These are phyloP conservation scores for Neonectria magnoliae DNA, from an alignment of 2,329 filamentous ascomycete species.

Conservation along the genomic window DNA sequence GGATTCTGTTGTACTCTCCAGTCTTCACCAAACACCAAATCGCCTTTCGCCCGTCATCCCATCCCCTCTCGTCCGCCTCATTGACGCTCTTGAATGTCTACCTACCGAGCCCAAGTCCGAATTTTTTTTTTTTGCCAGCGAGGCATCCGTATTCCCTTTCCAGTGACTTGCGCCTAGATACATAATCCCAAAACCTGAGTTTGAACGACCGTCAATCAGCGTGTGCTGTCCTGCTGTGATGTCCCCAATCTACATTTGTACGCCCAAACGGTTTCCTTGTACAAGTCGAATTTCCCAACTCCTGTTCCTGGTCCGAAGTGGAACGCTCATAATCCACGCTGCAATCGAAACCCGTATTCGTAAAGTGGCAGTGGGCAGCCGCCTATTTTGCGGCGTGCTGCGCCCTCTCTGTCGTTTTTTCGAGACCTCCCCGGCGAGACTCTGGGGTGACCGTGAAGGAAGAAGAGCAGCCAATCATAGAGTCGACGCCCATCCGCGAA, in stretches of 20 bases:
- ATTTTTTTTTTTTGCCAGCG: slow-evolving; percentile 24
- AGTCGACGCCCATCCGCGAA: slow-evolving; percentile 42
- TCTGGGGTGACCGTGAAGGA: slow-evolving; percentile 30
- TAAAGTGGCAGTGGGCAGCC: slow-evolving; percentile 7
- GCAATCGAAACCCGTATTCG: slow-evolving; percentile 21
- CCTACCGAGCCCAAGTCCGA: slow-evolving; percentile 16
- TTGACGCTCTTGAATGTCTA: slow-evolving; percentile 27
- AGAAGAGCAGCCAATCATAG: slow-evolving; percentile 37
- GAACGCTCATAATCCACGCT: slow-evolving; percentile 30
- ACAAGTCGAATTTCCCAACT: slow-evolving; percentile 36
- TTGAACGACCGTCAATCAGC: slow-evolving; percentile 33
- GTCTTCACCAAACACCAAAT: slow-evolving; percentile 9
- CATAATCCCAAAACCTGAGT: slow-evolving; percentile 12
- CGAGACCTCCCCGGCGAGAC: slow-evolving; percentile 15
- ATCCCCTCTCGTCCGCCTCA: slow-evolving; percentile 15
- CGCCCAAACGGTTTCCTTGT: slow-evolving; percentile 27
- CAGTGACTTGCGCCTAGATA: slow-evolving; percentile 29
- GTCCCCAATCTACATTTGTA: slow-evolving; percentile 35
- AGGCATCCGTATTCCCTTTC: slow-evolving; percentile 32
- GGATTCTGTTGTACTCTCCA: slow-evolving; percentile 22
- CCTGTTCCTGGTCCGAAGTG: slow-evolving; percentile 32
- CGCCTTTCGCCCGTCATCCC: background rate
- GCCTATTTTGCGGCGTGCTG: slow-evolving; percentile 28
- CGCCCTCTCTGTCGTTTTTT: slow-evolving; percentile 26
- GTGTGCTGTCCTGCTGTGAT: slow-evolving; percentile 31